Conservation (phyloP, 2,329 filamentous ascomycete genomes). For the Fusarium fracticaudum region DNA sequence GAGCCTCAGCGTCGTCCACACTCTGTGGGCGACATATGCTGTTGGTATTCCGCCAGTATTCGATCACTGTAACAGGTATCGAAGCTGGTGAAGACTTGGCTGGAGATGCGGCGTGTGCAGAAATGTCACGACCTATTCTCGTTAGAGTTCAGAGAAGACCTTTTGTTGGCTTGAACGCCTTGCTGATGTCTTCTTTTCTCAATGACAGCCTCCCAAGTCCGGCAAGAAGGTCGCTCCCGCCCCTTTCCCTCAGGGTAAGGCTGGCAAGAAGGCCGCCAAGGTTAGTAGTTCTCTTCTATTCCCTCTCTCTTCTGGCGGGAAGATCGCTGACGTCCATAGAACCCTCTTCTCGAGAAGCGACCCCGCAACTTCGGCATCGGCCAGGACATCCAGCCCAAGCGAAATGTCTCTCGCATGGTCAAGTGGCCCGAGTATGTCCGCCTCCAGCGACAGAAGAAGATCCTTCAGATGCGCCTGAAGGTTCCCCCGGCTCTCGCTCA, state of each 20-base stretch:
- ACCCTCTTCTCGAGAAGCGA: conserved; percentile 99
- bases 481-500: conserved; percentile 96
- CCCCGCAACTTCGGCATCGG: conserved; percentile 98
- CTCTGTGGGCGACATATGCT: conserved; percentile 35
- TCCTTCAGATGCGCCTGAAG: conserved; percentile 98
- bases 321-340: conserved; percentile 62
- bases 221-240: conserved; percentile 98
- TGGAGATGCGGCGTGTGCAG: conserved; percentile 67
- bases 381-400: conserved; percentile 96
- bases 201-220: conserved; percentile 99
- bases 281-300: conserved; percentile 64
- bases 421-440: conserved; percentile 99
- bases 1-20: conserved; percentile 45
- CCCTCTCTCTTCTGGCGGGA: neutral
- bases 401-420: conserved; percentile 97
- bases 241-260: conserved; percentile 95
- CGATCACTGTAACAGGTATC: conserved; percentile 35
- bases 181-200: conserved; percentile 99
- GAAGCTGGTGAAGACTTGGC: conserved; percentile 69
- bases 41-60: conserved; percentile 49
- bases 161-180: conserved; percentile 77
- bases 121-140: conserved; percentile 71
- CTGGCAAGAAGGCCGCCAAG: conserved; percentile 96
- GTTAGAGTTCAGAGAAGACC: conserved; percentile 94
- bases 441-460: conserved; percentile 93